phyloP scores from a whole-genome alignment of 805 yeast genomes.

The Saccharomyces paradoxus region DNA sequence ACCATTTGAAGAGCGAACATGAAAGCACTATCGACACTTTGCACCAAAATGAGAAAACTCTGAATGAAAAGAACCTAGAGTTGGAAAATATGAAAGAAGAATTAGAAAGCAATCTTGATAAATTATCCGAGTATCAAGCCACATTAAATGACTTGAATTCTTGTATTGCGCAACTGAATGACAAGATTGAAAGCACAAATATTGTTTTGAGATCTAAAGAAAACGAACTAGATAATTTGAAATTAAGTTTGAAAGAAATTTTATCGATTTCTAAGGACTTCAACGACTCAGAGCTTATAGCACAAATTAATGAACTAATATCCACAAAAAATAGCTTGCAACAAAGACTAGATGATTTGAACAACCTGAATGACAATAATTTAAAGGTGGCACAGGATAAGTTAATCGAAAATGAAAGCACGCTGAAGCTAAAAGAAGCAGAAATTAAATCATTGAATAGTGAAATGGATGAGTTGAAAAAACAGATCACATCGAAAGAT shows the following conservation, averaged over 20 bases:
- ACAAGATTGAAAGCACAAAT: neutral
- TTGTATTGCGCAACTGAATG: neutral
- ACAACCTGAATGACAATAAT: conserved; percentile 1
- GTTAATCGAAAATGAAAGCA: neutral
- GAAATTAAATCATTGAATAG: neutral
- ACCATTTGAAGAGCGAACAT: conserved; percentile 1
- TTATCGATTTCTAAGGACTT: conserved; percentile 3
- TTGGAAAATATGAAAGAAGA: neutral
- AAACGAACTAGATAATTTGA: conserved; percentile 1
- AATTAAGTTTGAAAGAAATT: neutral
- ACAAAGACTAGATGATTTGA: conserved; percentile 11
- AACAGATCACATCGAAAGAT: conserved; percentile 15
- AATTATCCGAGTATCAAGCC: neutral
- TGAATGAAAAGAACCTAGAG: conserved; percentile 7
- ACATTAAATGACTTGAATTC: neutral
- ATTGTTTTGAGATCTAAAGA: conserved; percentile 2
- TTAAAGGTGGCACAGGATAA: neutral
- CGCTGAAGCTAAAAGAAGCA: neutral
- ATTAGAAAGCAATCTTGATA: neutral
- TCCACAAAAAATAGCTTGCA: conserved; percentile 8
- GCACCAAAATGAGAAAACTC: conserved; percentile 2
- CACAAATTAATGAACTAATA: conserved; percentile 10
- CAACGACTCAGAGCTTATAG: conserved; percentile 6
- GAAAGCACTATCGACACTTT: conserved; percentile 1
- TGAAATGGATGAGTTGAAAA: conserved; percentile 4